Evolutionary conservation across 805 yeast genomes (phyloP), one percentile per base, ranked within the genome.

Genomic region (Diddensiella santjacobensis): DNA sequence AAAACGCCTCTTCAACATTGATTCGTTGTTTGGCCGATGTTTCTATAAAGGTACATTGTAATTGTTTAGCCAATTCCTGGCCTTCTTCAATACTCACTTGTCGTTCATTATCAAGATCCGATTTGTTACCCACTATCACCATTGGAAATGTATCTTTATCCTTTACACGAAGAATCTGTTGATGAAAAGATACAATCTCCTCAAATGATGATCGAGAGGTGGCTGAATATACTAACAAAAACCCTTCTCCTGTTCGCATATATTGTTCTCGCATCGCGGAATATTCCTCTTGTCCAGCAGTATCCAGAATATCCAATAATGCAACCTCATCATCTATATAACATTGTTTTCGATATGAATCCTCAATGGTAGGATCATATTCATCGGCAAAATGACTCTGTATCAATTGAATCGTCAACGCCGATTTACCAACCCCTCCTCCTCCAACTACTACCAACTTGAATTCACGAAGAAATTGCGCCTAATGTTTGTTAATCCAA

Each of bases 221-320:
- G 54, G 90, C 85, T 19, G 90, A 79, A 64, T 89, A 90, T 11
- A 89, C 97, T 44, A 90, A 71, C 48, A 90, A 70, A 60, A 90
- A 90, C 13, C 97, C 98, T 67, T 90, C 96, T 39, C 97, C 97
- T 1, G 96, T 87, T 53, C 95, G 79, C 95, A 90, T 90, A 68
- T 90, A 90, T 66, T 88, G 93, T 64, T 91, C 98, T 59, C 90
- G 72, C 88, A 84, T 82, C 17, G 96, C 96, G 47, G 88, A 80
- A 67, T 90, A 90, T 69, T 90, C 97, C 68, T 91, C 98, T 73
- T 90, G 97, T 37, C 99, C 99, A 1, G 99, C 99, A 18, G 99
- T 93, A 68, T 93, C 99, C 62, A 93, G 77, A 37, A 93, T 89
- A 66, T 93, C 99, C 54, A 85, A 69, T 20, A 86, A 74, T 1